Evolutionary conservation across 2,329 filamentous ascomycete genomes (phyloP).

Genomic region (Purpureocillium takamizusanense): DNA sequence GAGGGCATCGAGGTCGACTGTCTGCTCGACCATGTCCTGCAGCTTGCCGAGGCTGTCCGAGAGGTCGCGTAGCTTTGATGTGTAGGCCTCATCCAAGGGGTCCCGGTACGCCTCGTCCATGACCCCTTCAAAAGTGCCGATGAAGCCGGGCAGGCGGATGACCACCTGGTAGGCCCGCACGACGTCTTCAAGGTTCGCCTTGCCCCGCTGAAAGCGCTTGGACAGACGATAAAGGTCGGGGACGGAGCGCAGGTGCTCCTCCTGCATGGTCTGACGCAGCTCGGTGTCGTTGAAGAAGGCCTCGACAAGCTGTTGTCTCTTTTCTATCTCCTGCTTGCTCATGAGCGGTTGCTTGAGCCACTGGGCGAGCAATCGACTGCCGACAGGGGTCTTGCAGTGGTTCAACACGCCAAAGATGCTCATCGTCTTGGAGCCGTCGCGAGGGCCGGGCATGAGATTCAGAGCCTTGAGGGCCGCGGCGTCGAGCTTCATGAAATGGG

Average conservation of each 20-base stretch:
- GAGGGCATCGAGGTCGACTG: constrained; percentile 87
- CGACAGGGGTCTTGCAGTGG: constrained; percentile 94
- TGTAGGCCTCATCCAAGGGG: constrained; percentile 80
- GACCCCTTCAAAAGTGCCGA: constrained; percentile 79
- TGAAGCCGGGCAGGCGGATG: constrained; percentile 82
- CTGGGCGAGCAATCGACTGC: constrained; percentile 81
- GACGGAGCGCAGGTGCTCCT: constrained; percentile 86
- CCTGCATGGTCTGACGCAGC: constrained; percentile 89
- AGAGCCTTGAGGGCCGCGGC: constrained; percentile 87
- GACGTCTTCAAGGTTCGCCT: constrained; percentile 90
- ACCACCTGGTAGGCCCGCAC: constrained; percentile 92
- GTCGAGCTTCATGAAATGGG: constrained; percentile 97
- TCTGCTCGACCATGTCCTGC: constrained; percentile 97
- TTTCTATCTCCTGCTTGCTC: constrained; percentile 80
- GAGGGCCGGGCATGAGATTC: constrained; percentile 92
- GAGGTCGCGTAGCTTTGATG: constrained; percentile 67
- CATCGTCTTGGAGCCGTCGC: constrained; percentile 96
- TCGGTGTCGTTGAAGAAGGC: constrained; percentile 91
- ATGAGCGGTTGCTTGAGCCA: constrained; percentile 98
- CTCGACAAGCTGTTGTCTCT: constrained; percentile 87
- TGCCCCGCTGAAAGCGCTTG: constrained; percentile 88
- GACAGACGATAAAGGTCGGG: constrained; percentile 89
- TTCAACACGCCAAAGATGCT: constrained; percentile 90
- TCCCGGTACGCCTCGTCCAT: constrained; percentile 94
- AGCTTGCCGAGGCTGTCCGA: constrained; percentile 75